A percentile compares a stretch with the other conserved stretches of the same genome.
Conservation (phyloP, 1,284 basidiomycete species). For the Ganoderma sp. region DNA sequence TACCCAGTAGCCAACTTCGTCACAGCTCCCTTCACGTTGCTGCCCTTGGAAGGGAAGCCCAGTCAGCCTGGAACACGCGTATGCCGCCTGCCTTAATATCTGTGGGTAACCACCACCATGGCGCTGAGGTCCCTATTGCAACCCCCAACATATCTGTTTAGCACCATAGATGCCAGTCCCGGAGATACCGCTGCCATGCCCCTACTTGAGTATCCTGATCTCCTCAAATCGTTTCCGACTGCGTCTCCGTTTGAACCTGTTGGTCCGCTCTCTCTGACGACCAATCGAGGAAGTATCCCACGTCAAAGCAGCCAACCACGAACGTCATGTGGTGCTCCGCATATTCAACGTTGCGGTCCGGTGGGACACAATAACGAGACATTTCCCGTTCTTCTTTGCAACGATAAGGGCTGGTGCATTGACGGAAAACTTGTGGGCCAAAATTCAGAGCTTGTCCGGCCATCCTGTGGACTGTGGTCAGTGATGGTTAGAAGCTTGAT, state of each 20-base stretch:
- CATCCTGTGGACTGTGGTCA: slow-evolving; percentile 15
- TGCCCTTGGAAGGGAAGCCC: neutral
- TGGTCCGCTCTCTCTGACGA: neutral
- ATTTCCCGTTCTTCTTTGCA: neutral
- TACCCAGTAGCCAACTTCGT: neutral
- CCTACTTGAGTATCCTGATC: neutral
- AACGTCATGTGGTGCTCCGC: slow-evolving; percentile 3
- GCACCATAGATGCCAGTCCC: neutral
- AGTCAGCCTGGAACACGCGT: neutral
- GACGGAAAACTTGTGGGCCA: neutral
- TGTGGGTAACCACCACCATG: neutral
- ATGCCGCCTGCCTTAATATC: neutral
- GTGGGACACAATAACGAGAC: neutral
- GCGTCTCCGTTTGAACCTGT: slow-evolving; percentile 3
- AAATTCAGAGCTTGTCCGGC: neutral
- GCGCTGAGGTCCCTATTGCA: neutral
- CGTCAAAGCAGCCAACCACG: neutral
- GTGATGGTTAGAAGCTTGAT: slow-evolving; percentile 10
- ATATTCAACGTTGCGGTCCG: neutral
- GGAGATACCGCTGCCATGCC: slow-evolving; percentile 2
- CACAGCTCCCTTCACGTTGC: neutral
- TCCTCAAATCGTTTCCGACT: neutral
- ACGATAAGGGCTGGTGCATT: neutral
- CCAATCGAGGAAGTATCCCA: neutral
- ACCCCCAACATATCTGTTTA: neutral